Evolutionary conservation across 768 basidiomycete genomes (phyloP).

Genomic region (Melanogaster broomeanus): DNA sequence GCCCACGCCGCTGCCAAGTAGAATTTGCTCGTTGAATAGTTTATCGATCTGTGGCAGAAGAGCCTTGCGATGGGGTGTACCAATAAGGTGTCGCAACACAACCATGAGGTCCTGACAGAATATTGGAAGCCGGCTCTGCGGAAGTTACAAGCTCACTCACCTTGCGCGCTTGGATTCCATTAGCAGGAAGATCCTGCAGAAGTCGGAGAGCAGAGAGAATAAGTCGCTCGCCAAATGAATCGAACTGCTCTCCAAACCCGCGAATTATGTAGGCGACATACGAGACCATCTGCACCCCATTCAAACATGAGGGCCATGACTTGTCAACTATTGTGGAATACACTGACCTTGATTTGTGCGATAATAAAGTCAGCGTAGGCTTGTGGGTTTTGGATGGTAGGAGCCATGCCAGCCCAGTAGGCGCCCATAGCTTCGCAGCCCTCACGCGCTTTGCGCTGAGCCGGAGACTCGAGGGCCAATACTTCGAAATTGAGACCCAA

Average conservation of each 20-base stretch:
- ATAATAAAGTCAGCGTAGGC: constrained; percentile 83
- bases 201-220: constrained; percentile 82
- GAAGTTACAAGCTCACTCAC: constrained; percentile 37
- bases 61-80: constrained; percentile 72
- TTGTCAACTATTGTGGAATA: not conserved
- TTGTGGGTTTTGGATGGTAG: constrained; percentile 66
- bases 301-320: constrained; percentile 3
- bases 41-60: constrained; percentile 85
- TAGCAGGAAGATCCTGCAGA: constrained; percentile 90
- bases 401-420: constrained; percentile 82
- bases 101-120: constrained; percentile 80
- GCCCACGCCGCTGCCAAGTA: constrained; percentile 83
- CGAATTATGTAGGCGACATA: constrained; percentile 90
- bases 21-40: constrained; percentile 85
- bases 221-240: constrained; percentile 78
- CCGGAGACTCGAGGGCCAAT: constrained; percentile 75
- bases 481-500: constrained; percentile 80
- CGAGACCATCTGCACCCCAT: constrained; percentile 70
- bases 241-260: constrained; percentile 59
- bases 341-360: constrained; percentile 83
- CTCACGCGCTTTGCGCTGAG: constrained; percentile 75
- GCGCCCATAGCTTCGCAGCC: constrained; percentile 81
- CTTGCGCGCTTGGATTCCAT: constrained; percentile 80
- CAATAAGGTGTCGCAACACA: constrained; percentile 87
- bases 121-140: not conserved